Conservation (phyloP, 2,329 filamentous ascomycete species). For the Nannizziopsis arthrosporioides region DNA sequence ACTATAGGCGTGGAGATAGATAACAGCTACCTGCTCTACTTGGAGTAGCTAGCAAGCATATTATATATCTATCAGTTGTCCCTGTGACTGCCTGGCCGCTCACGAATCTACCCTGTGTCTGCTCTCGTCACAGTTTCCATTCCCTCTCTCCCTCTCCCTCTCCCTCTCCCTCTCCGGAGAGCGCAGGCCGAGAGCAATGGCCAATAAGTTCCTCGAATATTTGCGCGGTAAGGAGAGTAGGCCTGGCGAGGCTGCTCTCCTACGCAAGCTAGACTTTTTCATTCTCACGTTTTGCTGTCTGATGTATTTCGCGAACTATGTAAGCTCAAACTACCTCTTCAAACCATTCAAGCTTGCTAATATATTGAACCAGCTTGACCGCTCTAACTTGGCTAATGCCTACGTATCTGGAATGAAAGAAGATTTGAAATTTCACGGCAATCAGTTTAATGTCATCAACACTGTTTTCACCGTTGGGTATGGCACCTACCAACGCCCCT, state of each 20-base stretch:
- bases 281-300: slow-evolving; percentile 36
- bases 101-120: neutral
- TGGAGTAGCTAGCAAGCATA: neutral
- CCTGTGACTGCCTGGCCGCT: neutral
- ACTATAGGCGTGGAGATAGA: too few relatives aligned
- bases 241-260: slow-evolving; percentile 23
- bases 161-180: neutral
- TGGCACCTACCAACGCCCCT: neutral
- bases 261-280: slow-evolving; percentile 42
- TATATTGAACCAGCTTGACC: slow-evolving; percentile 25
- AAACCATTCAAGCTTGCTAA: neutral
- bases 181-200: slow-evolving; percentile 2
- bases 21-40: neutral
- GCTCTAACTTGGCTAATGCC: slow-evolving; percentile 35
- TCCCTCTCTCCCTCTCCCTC: neutral
- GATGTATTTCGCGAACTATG: slow-evolving; percentile 36
- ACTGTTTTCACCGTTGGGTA: slow-evolving; percentile 36
- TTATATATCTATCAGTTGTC: neutral
- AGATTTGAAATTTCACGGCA: slow-evolving; percentile 27
- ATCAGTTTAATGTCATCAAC: slow-evolving; percentile 29
- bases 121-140: neutral
- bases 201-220: slow-evolving; percentile 13
- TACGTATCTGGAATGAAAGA: slow-evolving; percentile 31
- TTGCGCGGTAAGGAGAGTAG: slow-evolving; percentile 14
- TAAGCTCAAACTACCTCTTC: slow-evolving; percentile 9